Percentiles rank a stretch among this genome's conserved stretches.
Conservation (phyloP, 345 rosid species). For the Lumnitzera littorea region DNA sequence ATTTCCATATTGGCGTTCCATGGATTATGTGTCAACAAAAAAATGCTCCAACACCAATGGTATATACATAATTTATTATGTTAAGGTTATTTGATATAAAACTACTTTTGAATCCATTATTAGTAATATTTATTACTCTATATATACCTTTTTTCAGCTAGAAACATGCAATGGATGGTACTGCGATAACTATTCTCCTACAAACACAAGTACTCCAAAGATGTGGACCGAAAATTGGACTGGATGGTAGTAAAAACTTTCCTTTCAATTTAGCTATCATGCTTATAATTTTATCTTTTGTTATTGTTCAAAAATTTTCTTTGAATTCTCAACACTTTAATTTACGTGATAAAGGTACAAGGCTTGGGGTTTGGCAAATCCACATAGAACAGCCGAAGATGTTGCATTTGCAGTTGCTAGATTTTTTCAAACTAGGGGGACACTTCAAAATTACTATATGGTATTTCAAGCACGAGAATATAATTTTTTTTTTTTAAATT, state of each 20-base stretch:
- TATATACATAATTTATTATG: not conserved
- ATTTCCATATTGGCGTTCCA: constrained; percentile 19
- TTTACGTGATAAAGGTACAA: constrained; percentile 22
- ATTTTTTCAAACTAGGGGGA: constrained; percentile 35
- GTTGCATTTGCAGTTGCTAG: constrained; percentile 44
- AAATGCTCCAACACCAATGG: constrained; percentile 30
- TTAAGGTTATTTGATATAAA: not conserved
- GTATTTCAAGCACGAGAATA: constrained; percentile 6
- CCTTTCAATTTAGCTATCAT: too few species aligned
- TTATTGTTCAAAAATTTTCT: not conserved
- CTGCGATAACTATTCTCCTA: constrained; percentile 29
- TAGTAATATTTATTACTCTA: too few species aligned
- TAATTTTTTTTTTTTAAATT: not conserved
- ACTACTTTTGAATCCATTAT: not conserved
- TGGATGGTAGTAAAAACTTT: constrained; percentile 21
- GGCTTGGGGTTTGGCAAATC: constrained; percentile 26
- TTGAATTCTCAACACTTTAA: not conserved
- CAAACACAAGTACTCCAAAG: constrained; percentile 23
- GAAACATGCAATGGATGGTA: constrained; percentile 37
- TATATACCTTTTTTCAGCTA: constrained; percentile 12
- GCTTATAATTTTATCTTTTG: not conserved
- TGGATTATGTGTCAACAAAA: constrained; percentile 44
- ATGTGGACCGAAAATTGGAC: constrained; percentile 46
- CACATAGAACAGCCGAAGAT: constrained; percentile 40
- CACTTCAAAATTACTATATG: constrained; percentile 41